Evolutionary conservation across 176 grass and related monocot genomes (phyloP), one percentile per base, ranked within the genome.

Genomic region (Hordeum marinum): DNA sequence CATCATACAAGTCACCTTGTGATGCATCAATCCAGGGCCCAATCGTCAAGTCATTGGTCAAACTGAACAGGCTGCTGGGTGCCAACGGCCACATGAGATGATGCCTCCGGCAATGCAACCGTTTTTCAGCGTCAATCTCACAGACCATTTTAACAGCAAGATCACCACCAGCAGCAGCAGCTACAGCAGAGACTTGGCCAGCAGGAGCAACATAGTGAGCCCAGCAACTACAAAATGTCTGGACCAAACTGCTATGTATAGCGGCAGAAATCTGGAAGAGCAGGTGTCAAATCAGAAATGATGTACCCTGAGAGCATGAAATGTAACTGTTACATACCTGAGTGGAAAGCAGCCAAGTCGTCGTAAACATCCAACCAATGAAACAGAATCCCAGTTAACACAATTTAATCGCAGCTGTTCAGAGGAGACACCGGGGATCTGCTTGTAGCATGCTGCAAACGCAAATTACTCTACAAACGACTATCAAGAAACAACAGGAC

Each of bases 401-500:
- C 26, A 75, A 75, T 32, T 54, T 75, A 21, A 54, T 9, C 54
- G 8, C 8, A 27, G 70, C 41, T 73, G 45, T 46, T 23, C 41
- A 46, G 14, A 43, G 23, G 23, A 73, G 70, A 73, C 69, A 72
- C 26, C 3, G 0, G 11, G 42, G 25, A 75, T 52, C 26, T 75
- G 42, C 25, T 74, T 74, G 45, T 24, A 74, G 71, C 42, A 74
- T 72, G 71, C 71, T 74, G 42, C 71, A 74, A 50, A 42, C 0
- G 3, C 71, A 74, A 74, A 75, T 21, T 8, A 75, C 14, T 54
- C 9, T 75, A 75, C 72, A 75, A 74, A 45, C 42, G 8, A 74
- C 15, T 17, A 32, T 75, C 72, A 75, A 75, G 26, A 54, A 75
- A 75, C 45, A 75, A 75, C 71, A 75, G 3, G 45, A 52, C 72